Conservation (phyloP, 441 rosid genomes). For the Aquilaria agallochum region DNA sequence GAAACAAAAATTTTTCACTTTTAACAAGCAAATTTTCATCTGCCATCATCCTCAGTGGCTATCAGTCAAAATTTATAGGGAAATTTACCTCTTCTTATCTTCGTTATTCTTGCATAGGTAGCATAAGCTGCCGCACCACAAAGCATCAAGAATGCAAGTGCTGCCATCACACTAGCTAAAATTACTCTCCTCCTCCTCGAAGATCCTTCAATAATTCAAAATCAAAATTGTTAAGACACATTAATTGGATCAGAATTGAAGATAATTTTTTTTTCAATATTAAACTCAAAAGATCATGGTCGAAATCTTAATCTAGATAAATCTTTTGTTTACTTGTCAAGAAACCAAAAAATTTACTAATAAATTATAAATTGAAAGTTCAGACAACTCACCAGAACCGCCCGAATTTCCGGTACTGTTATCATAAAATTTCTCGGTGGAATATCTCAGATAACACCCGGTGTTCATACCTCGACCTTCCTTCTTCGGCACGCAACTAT, state of each 20-base stretch:
- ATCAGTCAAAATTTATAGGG: background rate
- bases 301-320: background rate
- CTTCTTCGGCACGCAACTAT: constrained; percentile 30
- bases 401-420: background rate
- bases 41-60: too few relatives aligned
- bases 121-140: constrained; percentile 41
- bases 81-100: constrained; percentile 28
- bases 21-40: too few relatives aligned
- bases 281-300: constrained; percentile 3
- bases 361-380: background rate
- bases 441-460: constrained; percentile 64
- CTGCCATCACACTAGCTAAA: constrained; percentile 11
- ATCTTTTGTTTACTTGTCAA: background rate
- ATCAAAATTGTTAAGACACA: background rate
- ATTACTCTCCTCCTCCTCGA: constrained; percentile 7
- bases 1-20: background rate
- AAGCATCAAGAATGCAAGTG: constrained; percentile 23
- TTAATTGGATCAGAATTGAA: background rate
- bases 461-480: constrained; percentile 55
- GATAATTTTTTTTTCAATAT: background rate
- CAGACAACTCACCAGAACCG: too few relatives aligned
- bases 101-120: constrained; percentile 41
- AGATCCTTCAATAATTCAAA: constrained; percentile 29
- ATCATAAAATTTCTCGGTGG: constrained; percentile 40
- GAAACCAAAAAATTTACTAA: background rate